Evolutionary conservation across 768 basidiomycete species (phyloP).

Genomic region (Mycena maculata): DNA sequence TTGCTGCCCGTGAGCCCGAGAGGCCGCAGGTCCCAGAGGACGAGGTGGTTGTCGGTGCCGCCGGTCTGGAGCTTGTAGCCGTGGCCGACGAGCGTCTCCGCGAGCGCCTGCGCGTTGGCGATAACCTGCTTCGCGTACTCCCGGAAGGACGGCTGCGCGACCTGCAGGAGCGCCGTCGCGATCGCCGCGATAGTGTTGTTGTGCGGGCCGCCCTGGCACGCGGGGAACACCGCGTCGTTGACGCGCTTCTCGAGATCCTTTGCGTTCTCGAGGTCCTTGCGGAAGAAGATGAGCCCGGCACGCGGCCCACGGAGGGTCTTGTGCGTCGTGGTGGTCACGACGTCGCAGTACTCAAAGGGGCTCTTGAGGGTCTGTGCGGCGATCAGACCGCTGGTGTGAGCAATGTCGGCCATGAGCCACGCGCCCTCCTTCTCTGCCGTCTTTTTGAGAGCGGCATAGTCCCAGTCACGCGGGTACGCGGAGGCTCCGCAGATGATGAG

Average conservation of each 20-base stretch:
- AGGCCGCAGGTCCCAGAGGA: slow-evolving; percentile 97
- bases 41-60: slow-evolving; percentile 97
- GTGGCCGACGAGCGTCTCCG: slow-evolving; percentile 72
- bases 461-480: slow-evolving; percentile 99
- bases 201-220: slow-evolving; percentile 99
- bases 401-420: slow-evolving; percentile 96
- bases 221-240: slow-evolving; percentile 99
- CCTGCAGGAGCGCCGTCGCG: slow-evolving; percentile 93
- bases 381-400: slow-evolving; percentile 95
- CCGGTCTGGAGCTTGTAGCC: slow-evolving; percentile 97
- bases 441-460: slow-evolving; percentile 85
- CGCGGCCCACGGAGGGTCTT: slow-evolving; percentile 99
- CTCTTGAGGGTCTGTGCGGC: slow-evolving; percentile 91
- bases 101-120: slow-evolving; percentile 85
- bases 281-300: slow-evolving; percentile 98
- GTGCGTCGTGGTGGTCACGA: slow-evolving; percentile 99
- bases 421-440: slow-evolving; percentile 90
- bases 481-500: slow-evolving; percentile 98
- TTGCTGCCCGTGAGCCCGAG: slow-evolving; percentile 97
- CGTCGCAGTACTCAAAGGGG: slow-evolving; percentile 96
- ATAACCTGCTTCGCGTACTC: slow-evolving; percentile 96
- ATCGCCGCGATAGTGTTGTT: slow-evolving; percentile 98
- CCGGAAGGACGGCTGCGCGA: slow-evolving; percentile 88
- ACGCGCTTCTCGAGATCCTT: slow-evolving; percentile 95
- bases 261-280: slow-evolving; percentile 85